These are phyloP conservation scores for Cruciata laevipes DNA, from an alignment of 257 asterid genomes.

Conservation along the genomic window DNA sequence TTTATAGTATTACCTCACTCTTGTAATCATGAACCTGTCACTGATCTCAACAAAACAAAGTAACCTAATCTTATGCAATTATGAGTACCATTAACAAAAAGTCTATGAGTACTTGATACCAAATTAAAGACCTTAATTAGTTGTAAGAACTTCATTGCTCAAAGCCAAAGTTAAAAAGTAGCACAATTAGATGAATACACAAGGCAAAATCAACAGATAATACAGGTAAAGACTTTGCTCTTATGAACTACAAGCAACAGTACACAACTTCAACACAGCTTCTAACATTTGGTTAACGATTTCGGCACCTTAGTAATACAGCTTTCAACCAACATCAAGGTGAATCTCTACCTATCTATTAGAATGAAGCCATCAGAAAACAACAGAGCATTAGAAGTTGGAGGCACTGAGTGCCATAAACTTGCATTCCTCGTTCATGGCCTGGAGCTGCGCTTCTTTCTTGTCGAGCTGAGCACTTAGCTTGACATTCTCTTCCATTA, in stretches of 20 bases:
- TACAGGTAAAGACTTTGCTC: not conserved
- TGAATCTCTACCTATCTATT: constrained; percentile 4
- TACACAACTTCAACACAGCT: not conserved
- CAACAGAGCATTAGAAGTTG: constrained; percentile 32
- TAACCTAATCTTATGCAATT: no score
- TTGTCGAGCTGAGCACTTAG: constrained; percentile 71
- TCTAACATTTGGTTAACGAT: not conserved
- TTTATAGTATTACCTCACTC: no score
- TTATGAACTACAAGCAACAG: not conserved
- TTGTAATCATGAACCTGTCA: no score
- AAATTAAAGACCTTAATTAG: not conserved
- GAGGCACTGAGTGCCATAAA: constrained; percentile 77
- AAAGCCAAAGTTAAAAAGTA: not conserved
- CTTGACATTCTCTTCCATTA: constrained; percentile 83
- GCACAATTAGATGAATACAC: not conserved
- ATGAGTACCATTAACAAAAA: no score
- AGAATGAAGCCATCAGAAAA: constrained; percentile 12
- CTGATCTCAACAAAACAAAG: no score
- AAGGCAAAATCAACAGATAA: not conserved
- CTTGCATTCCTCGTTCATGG: constrained; percentile 98
- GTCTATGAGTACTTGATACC: no score
- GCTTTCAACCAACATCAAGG: constrained; percentile 6
- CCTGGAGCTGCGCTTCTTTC: constrained; percentile 95
- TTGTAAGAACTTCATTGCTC: not conserved
- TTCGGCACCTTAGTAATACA: not conserved